These are phyloP conservation scores for Microbotryomycetes sp. DNA, from an alignment of 1,284 basidiomycete species.

Conservation along the genomic window DNA sequence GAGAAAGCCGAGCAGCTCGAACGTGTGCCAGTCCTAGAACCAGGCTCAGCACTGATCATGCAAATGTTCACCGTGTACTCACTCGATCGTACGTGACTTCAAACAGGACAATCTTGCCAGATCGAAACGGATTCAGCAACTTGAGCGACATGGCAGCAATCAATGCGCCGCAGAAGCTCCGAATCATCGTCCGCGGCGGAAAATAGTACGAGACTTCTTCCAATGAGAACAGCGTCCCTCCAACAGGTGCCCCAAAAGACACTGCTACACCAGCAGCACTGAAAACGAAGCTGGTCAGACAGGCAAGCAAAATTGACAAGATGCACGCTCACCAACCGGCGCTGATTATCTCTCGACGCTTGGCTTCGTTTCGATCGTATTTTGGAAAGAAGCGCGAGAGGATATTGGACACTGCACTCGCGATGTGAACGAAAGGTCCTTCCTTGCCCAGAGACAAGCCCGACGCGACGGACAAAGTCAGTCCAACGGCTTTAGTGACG, in stretches of 20 bases:
- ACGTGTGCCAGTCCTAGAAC: constrained; percentile 73
- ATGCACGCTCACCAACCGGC: constrained; percentile 53
- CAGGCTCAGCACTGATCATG: not conserved
- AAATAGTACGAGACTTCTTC: constrained; percentile 81
- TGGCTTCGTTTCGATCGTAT: constrained; percentile 52
- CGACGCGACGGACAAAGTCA: constrained; percentile 83
- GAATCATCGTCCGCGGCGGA: constrained; percentile 63
- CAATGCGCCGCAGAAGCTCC: constrained; percentile 88
- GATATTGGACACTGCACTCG: constrained; percentile 90
- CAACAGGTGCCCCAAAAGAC: constrained; percentile 35
- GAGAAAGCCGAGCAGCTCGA: constrained; percentile 74
- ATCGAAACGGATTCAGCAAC: constrained; percentile 82
- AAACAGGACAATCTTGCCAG: constrained; percentile 46
- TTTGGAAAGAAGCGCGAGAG: constrained; percentile 77
- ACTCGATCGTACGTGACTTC: constrained; percentile 70
- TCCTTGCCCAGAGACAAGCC: constrained; percentile 86
- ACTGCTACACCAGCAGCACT: constrained; percentile 53
- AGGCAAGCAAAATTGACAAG: constrained; percentile 70
- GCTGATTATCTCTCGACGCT: constrained; percentile 82
- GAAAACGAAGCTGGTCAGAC: not conserved
- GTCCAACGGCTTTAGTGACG: constrained; percentile 78
- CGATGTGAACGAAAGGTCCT: constrained; percentile 95
- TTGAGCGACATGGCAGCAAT: constrained; percentile 73
- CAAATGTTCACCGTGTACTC: constrained; percentile 36
- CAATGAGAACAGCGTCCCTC: constrained; percentile 52